phyloP scores from a whole-genome alignment of 2,329 filamentous ascomycete species.

The Massarina eburnea region DNA sequence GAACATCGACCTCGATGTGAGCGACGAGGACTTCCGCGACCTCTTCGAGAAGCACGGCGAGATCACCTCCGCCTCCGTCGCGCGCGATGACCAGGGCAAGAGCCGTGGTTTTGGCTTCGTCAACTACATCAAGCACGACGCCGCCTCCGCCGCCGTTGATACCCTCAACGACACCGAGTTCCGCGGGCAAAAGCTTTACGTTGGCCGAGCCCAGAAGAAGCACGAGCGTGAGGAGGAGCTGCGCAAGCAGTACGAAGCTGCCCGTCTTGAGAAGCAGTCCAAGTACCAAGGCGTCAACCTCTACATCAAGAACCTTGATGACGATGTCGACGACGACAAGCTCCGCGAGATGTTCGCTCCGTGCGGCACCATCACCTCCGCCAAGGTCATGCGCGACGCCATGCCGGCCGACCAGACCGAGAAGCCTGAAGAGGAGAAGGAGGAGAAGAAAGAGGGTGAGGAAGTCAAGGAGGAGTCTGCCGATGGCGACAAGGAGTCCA shows the following conservation, averaged over 20 bases:
- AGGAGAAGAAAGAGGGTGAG: slow-evolving; percentile 59
- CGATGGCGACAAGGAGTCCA: slow-evolving; percentile 60
- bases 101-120: slow-evolving; percentile 95
- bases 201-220: slow-evolving; percentile 99
- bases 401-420: slow-evolving; percentile 53
- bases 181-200: slow-evolving; percentile 93
- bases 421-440: slow-evolving; percentile 50
- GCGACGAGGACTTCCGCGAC: slow-evolving; percentile 90
- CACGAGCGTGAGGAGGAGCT: slow-evolving; percentile 99
- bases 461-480: slow-evolving; percentile 62
- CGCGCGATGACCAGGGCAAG: slow-evolving; percentile 86
- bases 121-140: slow-evolving; percentile 91
- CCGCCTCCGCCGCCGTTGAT: slow-evolving; percentile 82
- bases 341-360: slow-evolving; percentile 89
- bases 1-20: slow-evolving; percentile 84
- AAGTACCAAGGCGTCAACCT: slow-evolving; percentile 99
- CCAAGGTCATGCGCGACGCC: slow-evolving; percentile 97
- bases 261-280: slow-evolving; percentile 94
- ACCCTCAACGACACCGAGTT: slow-evolving; percentile 90
- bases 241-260: slow-evolving; percentile 97
- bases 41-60: slow-evolving; percentile 91
- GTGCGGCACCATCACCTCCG: slow-evolving; percentile 94
- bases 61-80: slow-evolving; percentile 93
- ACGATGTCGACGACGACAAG: slow-evolving; percentile 97
- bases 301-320: slow-evolving; percentile 98